A percentile compares a stretch with the other conserved stretches of the same genome.
Conservation (phyloP, 2,329 filamentous ascomycete genomes). For the Cladophialophora yegresii region DNA sequence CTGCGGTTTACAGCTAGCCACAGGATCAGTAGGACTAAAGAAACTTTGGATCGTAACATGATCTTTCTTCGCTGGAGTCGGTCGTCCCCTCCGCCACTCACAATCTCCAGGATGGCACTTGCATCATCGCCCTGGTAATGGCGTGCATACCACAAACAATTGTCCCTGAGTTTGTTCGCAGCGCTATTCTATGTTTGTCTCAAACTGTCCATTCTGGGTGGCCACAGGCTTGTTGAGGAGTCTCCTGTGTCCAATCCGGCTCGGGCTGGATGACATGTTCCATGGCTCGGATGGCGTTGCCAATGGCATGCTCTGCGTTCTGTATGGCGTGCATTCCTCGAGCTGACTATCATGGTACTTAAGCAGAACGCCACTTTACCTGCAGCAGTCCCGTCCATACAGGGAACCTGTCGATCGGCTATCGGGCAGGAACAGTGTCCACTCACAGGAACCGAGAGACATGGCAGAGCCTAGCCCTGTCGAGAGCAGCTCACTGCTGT, state of each 20-base stretch:
- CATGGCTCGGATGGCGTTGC: slow-evolving; percentile 1
- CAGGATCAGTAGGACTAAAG: background rate
- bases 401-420: background rate
- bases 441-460: slow-evolving; percentile 4
- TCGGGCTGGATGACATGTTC: background rate
- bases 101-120: slow-evolving; percentile 1
- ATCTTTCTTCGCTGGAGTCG: background rate
- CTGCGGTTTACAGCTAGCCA: slow-evolving; percentile 2
- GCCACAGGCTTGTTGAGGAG: background rate
- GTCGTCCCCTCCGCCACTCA: background rate
- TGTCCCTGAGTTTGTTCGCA: slow-evolving; percentile 15
- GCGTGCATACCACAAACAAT: slow-evolving; percentile 15
- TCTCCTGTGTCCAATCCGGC: slow-evolving; percentile 10
- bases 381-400: slow-evolving; percentile 6
- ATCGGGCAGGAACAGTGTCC: slow-evolving; percentile 2
- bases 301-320: slow-evolving; percentile 20
- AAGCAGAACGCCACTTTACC: slow-evolving; percentile 11
- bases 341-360: background rate
- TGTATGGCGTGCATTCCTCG: slow-evolving; percentile 22
- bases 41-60: background rate
- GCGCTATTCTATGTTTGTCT: slow-evolving; percentile 13
- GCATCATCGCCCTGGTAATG: slow-evolving; percentile 12
- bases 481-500: slow-evolving; percentile 15
- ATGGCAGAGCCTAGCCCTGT: slow-evolving; percentile 5
- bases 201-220: slow-evolving; percentile 13